Conservation (phyloP, 192 early-diverging fungal species). For the Cetraspora pellucida region DNA sequence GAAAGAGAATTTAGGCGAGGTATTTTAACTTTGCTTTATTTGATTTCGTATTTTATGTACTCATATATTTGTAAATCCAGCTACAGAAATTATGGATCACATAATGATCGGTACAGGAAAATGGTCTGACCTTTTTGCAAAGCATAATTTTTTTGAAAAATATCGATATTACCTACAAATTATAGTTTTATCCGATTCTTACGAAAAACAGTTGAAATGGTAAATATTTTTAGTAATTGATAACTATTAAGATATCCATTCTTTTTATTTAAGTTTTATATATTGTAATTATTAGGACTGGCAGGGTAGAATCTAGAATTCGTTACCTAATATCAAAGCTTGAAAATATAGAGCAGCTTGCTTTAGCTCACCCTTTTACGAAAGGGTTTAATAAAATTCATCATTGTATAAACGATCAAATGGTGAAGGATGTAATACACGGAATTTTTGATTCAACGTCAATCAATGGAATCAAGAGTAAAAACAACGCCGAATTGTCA, state of each 20-base stretch:
- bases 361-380: slow-evolving; percentile 87
- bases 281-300: slow-evolving; percentile 56
- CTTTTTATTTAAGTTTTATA: background rate
- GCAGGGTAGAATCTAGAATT: slow-evolving; percentile 89
- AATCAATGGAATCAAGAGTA: slow-evolving; percentile 41
- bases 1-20: slow-evolving; percentile 79
- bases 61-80: slow-evolving; percentile 36
- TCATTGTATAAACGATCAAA: slow-evolving; percentile 64
- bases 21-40: slow-evolving; percentile 8
- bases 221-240: slow-evolving; percentile 25
- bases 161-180: slow-evolving; percentile 93
- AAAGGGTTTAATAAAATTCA: slow-evolving; percentile 79
- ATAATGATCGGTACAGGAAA: slow-evolving; percentile 73
- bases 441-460: slow-evolving; percentile 58
- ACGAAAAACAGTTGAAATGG: slow-evolving; percentile 78
- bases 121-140: slow-evolving; percentile 88
- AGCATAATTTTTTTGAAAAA: slow-evolving; percentile 81
- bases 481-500: slow-evolving; percentile 25
- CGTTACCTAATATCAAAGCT: slow-evolving; percentile 84
- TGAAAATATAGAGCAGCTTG: slow-evolving; percentile 73
- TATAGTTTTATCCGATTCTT: slow-evolving; percentile 73
- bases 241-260: background rate
- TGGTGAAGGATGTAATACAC: slow-evolving; percentile 65
- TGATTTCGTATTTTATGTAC: background rate
- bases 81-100: slow-evolving; percentile 71